phyloP scores from a whole-genome alignment of 1,284 basidiomycete genomes.

The Lentinus polychrous region DNA sequence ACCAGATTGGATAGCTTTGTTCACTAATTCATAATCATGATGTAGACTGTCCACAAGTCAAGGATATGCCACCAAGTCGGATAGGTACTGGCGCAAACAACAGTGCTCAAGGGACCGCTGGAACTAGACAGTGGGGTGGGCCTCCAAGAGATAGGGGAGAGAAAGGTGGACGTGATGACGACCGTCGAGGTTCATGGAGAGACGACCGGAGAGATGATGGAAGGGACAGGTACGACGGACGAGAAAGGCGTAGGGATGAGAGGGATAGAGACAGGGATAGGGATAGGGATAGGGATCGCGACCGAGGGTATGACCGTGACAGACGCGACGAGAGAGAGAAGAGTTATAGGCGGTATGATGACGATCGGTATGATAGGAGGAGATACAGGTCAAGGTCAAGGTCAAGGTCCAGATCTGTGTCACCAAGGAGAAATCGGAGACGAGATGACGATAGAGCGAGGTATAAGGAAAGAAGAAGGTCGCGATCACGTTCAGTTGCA shows the following conservation, averaged over 20 bases:
- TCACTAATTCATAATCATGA: constrained; percentile 6
- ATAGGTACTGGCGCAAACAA: constrained; percentile 43
- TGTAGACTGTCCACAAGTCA: constrained; percentile 70
- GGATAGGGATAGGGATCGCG: constrained; percentile 19
- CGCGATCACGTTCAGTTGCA: constrained; percentile 35
- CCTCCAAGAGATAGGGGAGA: constrained; percentile 12
- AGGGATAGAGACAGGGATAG: constrained; percentile 17
- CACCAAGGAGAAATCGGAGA: constrained; percentile 19
- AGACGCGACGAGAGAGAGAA: constrained; percentile 11
- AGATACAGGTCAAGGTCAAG: constrained; percentile 28
- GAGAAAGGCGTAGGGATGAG: constrained; percentile 5
- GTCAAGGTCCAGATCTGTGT: constrained; percentile 26
- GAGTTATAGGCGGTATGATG: constrained; percentile 5
- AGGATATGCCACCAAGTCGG: constrained; percentile 36
- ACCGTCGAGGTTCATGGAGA: constrained; percentile 35
- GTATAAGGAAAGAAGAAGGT: constrained; percentile 31
- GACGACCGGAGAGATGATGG: constrained; percentile 24
- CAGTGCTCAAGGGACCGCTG: constrained; percentile 22
- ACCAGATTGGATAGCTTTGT: constrained; percentile 1
- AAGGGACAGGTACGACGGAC: constrained; percentile 9
- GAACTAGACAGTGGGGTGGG: constrained; percentile 33
- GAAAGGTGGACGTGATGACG: constrained; percentile 11
- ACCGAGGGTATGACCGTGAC: constrained; percentile 8
- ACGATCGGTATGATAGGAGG: constrained; percentile 6
- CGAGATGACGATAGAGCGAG: constrained; percentile 19